Evolutionary conservation across 140 eudicot species (phyloP).

Genomic region (Stevia rebaudiana): DNA sequence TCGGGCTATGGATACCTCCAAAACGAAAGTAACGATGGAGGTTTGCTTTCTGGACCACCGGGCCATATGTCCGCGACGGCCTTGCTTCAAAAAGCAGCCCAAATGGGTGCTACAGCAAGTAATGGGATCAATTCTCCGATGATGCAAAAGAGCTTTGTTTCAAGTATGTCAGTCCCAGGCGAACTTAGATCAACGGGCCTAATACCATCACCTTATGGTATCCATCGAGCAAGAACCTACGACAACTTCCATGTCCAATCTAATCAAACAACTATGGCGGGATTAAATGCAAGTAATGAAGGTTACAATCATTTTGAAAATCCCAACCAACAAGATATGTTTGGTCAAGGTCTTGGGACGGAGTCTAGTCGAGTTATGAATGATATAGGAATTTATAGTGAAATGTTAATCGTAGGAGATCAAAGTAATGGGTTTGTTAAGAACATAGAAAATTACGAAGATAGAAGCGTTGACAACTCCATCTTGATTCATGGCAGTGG

Average conservation of each 20-base stretch:
- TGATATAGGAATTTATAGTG: slow-evolving; percentile 49
- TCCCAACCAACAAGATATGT: slow-evolving; percentile 35
- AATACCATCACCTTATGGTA: slow-evolving; percentile 18
- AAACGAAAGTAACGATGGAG: slow-evolving; percentile 41
- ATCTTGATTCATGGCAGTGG: slow-evolving; percentile 10
- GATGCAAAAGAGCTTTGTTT: slow-evolving; percentile 66
- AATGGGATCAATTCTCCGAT: slow-evolving; percentile 62
- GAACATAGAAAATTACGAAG: slow-evolving; percentile 25
- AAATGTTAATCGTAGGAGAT: slow-evolving; percentile 44
- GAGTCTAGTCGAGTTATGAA: slow-evolving; percentile 25
- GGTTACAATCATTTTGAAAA: slow-evolving; percentile 30
- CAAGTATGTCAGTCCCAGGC: slow-evolving; percentile 48
- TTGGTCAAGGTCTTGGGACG: slow-evolving; percentile 13
- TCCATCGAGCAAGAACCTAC: slow-evolving; percentile 23
- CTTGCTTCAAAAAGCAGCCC: slow-evolving; percentile 76
- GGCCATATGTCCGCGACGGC: slow-evolving; percentile 86
- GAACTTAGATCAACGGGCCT: slow-evolving; percentile 19
- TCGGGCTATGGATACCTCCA: slow-evolving; percentile 30
- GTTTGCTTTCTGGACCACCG: slow-evolving; percentile 32
- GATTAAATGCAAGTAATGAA: slow-evolving; percentile 21
- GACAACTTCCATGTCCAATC: slow-evolving; percentile 32
- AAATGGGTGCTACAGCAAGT: slow-evolving; percentile 77
- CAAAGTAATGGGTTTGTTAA: slow-evolving; percentile 33
- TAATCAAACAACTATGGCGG: slow-evolving; percentile 34
- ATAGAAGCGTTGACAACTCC: slow-evolving; percentile 14